Evolutionary conservation across 306 rosid genomes (phyloP).

Genomic region (Castanea mollissima): DNA sequence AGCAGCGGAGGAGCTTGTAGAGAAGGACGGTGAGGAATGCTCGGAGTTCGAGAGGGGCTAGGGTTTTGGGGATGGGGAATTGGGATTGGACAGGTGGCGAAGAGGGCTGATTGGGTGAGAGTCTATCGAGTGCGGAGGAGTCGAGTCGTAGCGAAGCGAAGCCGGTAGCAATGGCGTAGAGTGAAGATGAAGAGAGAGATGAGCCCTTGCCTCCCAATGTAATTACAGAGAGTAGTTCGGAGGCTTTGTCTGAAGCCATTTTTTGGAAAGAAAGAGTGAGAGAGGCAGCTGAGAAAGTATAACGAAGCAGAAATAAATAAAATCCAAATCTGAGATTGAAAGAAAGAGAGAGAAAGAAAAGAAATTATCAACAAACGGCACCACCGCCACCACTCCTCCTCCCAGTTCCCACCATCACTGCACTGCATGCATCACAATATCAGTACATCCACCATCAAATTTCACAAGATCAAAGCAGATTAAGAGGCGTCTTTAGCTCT

Average conservation of each 20-base stretch:
- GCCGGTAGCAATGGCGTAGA: slow-evolving; percentile 51
- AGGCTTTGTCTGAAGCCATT: slow-evolving; percentile 46
- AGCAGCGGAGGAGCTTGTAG: slow-evolving; percentile 49
- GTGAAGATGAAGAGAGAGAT: slow-evolving; percentile 62
- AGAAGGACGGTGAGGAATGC: slow-evolving; percentile 62
- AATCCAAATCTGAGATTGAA: too few species aligned
- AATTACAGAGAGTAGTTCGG: slow-evolving; percentile 26
- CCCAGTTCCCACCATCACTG: too few species aligned
- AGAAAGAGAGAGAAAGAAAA: too few species aligned
- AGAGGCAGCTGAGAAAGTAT: not conserved
- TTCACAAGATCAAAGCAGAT: too few species aligned
- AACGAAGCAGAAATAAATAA: too few species aligned
- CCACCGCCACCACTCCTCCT: too few species aligned
- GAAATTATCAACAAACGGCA: too few species aligned
- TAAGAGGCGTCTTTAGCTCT: too few species aligned
- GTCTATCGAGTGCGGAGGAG: slow-evolving; percentile 53
- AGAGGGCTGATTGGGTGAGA: slow-evolving; percentile 25
- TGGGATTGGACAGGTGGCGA: slow-evolving; percentile 23
- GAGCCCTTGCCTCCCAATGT: slow-evolving; percentile 79
- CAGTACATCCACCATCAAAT: too few species aligned
- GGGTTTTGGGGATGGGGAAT: slow-evolving; percentile 39
- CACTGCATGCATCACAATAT: too few species aligned
- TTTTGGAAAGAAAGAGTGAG: not conserved
- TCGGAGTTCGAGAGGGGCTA: slow-evolving; percentile 42
- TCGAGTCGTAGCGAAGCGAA: slow-evolving; percentile 53